These are phyloP conservation scores for Capsella bursapastoris DNA, from an alignment of 345 rosid species.

Conservation along the genomic window DNA sequence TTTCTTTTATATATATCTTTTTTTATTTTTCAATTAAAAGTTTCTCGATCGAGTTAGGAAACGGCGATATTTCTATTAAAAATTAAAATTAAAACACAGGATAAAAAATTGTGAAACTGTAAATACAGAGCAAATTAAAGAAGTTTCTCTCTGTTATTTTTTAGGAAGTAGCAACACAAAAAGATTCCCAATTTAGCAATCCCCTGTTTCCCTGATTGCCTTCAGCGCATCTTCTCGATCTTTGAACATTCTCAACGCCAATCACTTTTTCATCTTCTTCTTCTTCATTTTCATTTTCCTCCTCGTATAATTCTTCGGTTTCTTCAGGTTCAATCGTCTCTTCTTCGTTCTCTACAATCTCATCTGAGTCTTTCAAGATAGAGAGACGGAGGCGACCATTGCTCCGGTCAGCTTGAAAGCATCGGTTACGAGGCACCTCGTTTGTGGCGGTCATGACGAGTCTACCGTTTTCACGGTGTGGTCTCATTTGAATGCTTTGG, in stretches of 20 bases:
- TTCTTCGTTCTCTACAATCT: constrained; percentile 26
- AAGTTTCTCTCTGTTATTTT: constrained; percentile 21
- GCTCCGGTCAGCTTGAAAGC: constrained; percentile 70
- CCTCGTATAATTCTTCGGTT: constrained; percentile 21
- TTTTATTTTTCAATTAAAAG: background rate
- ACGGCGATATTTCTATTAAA: constrained; percentile 22
- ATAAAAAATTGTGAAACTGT: constrained; percentile 29
- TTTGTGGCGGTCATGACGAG: constrained; percentile 64
- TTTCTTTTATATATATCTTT: background rate
- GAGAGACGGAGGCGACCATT: constrained; percentile 79
- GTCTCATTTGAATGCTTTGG: constrained; percentile 56
- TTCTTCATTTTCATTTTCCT: background rate
- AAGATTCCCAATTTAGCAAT: constrained; percentile 61
- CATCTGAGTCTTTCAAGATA: constrained; percentile 46
- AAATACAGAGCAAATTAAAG: constrained; percentile 35
- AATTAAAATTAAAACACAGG: background rate
- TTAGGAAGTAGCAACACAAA: constrained; percentile 67
- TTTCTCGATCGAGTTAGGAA: constrained; percentile 9
- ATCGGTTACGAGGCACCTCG: constrained; percentile 40
- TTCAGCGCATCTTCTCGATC: constrained; percentile 54
- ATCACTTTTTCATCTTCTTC: constrained; percentile 29
- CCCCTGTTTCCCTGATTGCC: constrained; percentile 51
- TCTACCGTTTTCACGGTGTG: constrained; percentile 80
- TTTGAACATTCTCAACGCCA: constrained; percentile 45
- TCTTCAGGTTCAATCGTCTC: constrained; percentile 30